Conservation (phyloP, 768 basidiomycete genomes). For the Tricholoma matsutake region DNA sequence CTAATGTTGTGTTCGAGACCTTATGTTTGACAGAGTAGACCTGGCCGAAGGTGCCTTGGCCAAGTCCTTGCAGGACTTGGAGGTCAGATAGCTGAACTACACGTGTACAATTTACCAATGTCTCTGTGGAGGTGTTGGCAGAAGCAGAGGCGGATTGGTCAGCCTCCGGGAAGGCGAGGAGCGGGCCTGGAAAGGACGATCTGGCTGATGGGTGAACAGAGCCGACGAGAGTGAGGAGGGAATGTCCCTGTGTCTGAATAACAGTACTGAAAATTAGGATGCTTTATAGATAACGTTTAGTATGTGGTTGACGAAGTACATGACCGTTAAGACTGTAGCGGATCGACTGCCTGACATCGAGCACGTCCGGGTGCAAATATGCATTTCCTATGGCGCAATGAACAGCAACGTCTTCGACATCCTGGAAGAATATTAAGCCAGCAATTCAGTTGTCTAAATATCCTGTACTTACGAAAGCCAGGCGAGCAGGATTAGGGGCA, state of each 20-base stretch:
- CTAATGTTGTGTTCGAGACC: conserved; percentile 4
- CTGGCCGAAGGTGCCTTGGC: conserved; percentile 10
- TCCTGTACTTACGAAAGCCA: not conserved
- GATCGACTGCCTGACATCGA: conserved; percentile 6
- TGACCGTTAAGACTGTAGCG: conserved; percentile 2
- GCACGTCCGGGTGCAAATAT: conserved; percentile 6
- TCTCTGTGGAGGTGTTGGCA: not conserved
- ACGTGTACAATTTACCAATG: not conserved
- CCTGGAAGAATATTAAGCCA: not conserved
- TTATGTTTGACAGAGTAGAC: conserved; percentile 11
- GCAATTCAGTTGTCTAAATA: not conserved
- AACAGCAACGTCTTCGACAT: not conserved
- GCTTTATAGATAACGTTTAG: not conserved
- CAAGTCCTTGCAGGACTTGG: conserved; percentile 7
- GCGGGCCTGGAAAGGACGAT: not conserved
- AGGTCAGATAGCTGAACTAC: conserved; percentile 7
- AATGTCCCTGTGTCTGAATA: not conserved
- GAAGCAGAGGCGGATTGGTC: not conserved
- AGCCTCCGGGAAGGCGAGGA: not conserved
- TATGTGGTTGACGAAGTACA: conserved; percentile 2
- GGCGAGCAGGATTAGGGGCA: not conserved
- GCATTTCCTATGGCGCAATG: conserved; percentile 1
- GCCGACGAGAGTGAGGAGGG: not conserved
- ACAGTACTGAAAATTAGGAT: not conserved
- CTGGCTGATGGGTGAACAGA: not conserved